Conservation (phyloP, 2,329 filamentous ascomycete genomes). For the Paecilomyces sp. region DNA sequence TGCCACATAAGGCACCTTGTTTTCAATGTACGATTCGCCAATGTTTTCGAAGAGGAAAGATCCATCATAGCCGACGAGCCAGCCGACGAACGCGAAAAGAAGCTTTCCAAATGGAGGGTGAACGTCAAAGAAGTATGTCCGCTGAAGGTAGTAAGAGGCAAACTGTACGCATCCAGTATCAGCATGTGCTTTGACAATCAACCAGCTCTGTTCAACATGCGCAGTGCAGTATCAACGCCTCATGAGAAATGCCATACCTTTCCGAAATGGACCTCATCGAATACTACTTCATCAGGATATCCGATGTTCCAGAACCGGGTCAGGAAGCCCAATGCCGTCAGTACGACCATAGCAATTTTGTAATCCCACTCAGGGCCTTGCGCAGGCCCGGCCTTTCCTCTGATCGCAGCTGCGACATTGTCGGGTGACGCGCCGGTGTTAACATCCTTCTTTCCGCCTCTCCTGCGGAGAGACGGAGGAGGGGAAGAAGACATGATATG, state of each 20-base stretch:
- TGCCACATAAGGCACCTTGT: constrained; percentile 95
- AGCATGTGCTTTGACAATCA: not conserved
- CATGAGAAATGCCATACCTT: constrained; percentile 58
- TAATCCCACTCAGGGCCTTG: constrained; percentile 68
- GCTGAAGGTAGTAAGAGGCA: constrained; percentile 74
- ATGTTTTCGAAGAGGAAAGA: constrained; percentile 99
- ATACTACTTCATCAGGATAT: constrained; percentile 94
- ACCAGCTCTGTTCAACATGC: not conserved
- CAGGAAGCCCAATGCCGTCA: constrained; percentile 77
- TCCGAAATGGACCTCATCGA: constrained; percentile 98
- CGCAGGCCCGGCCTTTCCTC: constrained; percentile 4
- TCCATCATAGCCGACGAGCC: constrained; percentile 95
- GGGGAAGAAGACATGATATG: constrained; percentile 24
- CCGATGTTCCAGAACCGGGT: constrained; percentile 95
- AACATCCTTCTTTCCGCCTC: constrained; percentile 32
- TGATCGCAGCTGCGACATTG: constrained; percentile 11
- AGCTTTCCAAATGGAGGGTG: constrained; percentile 98
- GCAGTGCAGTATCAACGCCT: not conserved
- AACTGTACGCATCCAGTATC: constrained; percentile 27
- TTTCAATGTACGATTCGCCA: constrained; percentile 92
- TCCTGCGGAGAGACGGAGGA: constrained; percentile 35
- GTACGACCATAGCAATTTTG: constrained; percentile 65
- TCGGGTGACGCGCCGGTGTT: constrained; percentile 16
- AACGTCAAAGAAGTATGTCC: constrained; percentile 99
- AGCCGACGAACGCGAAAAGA: constrained; percentile 92